A percentile compares a stretch with the other conserved stretches of the same genome.
Conservation (phyloP, 176 grass and related monocot species). For the Oryza meridionalis region DNA sequence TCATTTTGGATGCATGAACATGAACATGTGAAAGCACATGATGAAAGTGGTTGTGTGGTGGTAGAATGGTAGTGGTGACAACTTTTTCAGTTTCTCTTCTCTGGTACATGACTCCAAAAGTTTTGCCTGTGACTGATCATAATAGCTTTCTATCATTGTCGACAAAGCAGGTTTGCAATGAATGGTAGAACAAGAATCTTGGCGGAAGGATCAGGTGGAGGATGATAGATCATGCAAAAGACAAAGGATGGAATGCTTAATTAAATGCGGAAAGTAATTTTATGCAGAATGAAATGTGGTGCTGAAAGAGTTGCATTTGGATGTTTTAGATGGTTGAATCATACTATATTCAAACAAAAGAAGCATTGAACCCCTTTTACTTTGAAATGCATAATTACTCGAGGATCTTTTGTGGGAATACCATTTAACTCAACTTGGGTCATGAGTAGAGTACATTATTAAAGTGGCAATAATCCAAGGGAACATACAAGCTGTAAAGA, state of each 20-base stretch:
- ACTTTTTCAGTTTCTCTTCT: conserved; percentile 9
- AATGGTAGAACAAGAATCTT: background rate
- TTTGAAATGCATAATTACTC: background rate
- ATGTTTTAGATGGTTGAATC: background rate
- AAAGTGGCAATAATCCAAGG: background rate
- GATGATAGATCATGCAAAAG: background rate
- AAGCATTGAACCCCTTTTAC: background rate
- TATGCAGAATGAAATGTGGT: background rate
- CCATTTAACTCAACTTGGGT: background rate
- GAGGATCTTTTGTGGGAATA: background rate
- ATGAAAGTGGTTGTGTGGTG: background rate
- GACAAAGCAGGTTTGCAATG: background rate
- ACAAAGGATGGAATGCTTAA: background rate
- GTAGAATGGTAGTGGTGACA: conserved; percentile 11
- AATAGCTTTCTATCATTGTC: conserved; percentile 2
- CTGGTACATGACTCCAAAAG: conserved; percentile 8
- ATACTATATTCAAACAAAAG: background rate
- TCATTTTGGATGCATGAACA: background rate
- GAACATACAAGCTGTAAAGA: conserved; percentile 8
- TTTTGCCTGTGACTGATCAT: conserved; percentile 1
- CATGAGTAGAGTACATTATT: background rate
- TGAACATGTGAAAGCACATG: conserved; percentile 11
- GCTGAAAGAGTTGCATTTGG: background rate
- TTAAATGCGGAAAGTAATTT: background rate
- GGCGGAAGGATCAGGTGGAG: background rate